Base-by-base conservation (phyloP, 495 filamentous ascomycete genomes). In the Aspergillus homomorphus region DNA sequence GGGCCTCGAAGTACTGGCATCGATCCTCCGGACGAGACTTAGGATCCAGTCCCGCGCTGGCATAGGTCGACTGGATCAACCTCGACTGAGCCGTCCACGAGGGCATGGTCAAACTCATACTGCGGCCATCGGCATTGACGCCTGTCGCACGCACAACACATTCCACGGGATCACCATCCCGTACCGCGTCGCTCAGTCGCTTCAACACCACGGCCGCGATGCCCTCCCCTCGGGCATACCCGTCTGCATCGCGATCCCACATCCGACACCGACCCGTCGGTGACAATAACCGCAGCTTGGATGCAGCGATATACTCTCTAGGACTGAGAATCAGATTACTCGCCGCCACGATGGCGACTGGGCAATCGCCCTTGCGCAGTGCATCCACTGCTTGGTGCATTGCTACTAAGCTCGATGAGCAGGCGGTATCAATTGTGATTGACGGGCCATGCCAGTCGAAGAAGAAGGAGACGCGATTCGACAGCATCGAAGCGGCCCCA, bases 191-290 rank as follows among this genome's bases (percentile, higher is more conserved):
- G 5, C 56, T 51, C 2, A 71, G 52, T 0, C 21, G 33, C 46
- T 73, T 78, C 5, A 79, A 22, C 18, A 66, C 66, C 1, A 77
- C 50, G 0, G 67, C 64, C 20, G 26, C 61, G 14, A 76, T 62
- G 0, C 66, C 70, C 59, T 89, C 87, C n/a, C 78, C 87, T 19
- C 86, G 79, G 0, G 71, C 83, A 62, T 85, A 89, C 0, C 87
- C 87, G 57, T 85, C 79, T 0, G 84, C 87, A 18, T 71, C 60
- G 3, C 73, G 70, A 61, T 87, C 85, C 66, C 68, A 77, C 70
- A 72, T 74, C 4, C 56, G 64, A 19, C 41, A 63, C 0, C 63
- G 48, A 0, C 68, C 62, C 0, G 20, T 54, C 19, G 69, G 62
- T 0, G 68, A 57, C 84, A 90, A 1, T 78, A 81, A 59, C 81